These are phyloP conservation scores for Boletus vermiculosoides DNA, from an alignment of 768 basidiomycete species.

Conservation along the genomic window DNA sequence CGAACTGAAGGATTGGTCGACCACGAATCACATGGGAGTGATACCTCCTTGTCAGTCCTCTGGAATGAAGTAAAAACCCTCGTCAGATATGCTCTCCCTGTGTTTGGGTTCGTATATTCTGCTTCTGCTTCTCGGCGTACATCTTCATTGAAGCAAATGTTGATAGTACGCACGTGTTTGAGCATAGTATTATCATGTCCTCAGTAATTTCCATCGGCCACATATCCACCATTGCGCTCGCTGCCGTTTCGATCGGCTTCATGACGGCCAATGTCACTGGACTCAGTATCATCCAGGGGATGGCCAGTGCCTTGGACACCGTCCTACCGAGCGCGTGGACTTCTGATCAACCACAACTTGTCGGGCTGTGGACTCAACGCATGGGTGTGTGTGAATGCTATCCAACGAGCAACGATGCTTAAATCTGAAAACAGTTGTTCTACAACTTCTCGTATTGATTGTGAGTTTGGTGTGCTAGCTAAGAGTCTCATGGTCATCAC, in stretches of 20 bases:
- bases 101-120: slow-evolving; percentile 58
- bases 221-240: slow-evolving; percentile 84
- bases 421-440: slow-evolving; percentile 9
- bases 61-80: slow-evolving; percentile 40
- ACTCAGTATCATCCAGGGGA: slow-evolving; percentile 75
- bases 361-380: slow-evolving; percentile 88
- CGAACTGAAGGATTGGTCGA: too few species aligned
- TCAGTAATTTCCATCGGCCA: slow-evolving; percentile 92
- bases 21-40: slow-evolving; percentile 28
- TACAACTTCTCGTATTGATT: slow-evolving; percentile 39
- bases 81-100: slow-evolving; percentile 65
- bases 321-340: slow-evolving; percentile 96
- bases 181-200: slow-evolving; percentile 83
- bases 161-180: slow-evolving; percentile 65
- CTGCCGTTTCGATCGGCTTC: slow-evolving; percentile 72
- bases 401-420: background rate
- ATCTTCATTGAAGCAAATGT: background rate
- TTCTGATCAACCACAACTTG: slow-evolving; percentile 74
- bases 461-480: slow-evolving; percentile 39
- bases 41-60: background rate
- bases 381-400: slow-evolving; percentile 53
- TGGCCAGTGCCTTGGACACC: slow-evolving; percentile 86
- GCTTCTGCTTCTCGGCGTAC: background rate
- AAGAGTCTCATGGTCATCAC: background rate
- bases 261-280: slow-evolving; percentile 66